A percentile compares a stretch with the other conserved stretches of the same genome.
Conservation (phyloP, 2,329 filamentous ascomycete genomes). For the Cyphellophora europaea region DNA sequence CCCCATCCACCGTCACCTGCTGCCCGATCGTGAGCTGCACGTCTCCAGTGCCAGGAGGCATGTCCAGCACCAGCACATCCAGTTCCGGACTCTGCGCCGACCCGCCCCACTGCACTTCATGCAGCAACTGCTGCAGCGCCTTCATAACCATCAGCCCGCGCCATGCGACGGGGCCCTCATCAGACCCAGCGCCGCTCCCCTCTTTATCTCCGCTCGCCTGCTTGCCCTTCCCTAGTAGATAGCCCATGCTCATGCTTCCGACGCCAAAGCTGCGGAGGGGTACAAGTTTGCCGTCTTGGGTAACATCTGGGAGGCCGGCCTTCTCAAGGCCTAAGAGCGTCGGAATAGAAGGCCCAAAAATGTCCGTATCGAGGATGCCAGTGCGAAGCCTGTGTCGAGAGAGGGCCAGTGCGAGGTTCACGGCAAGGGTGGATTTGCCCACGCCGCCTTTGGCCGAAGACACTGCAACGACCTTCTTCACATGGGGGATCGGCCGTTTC, state of each 20-base stretch:
- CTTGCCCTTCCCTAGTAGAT: constrained; percentile 52
- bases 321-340: constrained; percentile 69
- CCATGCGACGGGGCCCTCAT: constrained; percentile 82
- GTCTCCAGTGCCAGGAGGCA: constrained; percentile 91
- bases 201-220: constrained; percentile 7
- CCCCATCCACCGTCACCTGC: constrained; percentile 79
- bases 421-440: constrained; percentile 87
- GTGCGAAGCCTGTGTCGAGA: constrained; percentile 58
- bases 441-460: constrained; percentile 98
- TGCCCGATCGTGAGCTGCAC: constrained; percentile 96
- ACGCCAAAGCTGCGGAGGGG: constrained; percentile 91
- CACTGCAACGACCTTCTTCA: constrained; percentile 89
- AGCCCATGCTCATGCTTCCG: constrained; percentile 98
- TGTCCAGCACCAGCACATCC: constrained; percentile 79
- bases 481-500: constrained; percentile 69
- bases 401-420: constrained; percentile 78
- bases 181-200: constrained; percentile 31
- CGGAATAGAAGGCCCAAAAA: constrained; percentile 92
- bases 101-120: constrained; percentile 88
- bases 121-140: constrained; percentile 85
- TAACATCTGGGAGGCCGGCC: constrained; percentile 14
- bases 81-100: constrained; percentile 30
- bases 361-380: constrained; percentile 89
- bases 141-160: constrained; percentile 97
- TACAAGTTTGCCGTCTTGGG: constrained; percentile 58